Conservation (phyloP, 345 rosid species). For the Ceriops zippeliana region DNA sequence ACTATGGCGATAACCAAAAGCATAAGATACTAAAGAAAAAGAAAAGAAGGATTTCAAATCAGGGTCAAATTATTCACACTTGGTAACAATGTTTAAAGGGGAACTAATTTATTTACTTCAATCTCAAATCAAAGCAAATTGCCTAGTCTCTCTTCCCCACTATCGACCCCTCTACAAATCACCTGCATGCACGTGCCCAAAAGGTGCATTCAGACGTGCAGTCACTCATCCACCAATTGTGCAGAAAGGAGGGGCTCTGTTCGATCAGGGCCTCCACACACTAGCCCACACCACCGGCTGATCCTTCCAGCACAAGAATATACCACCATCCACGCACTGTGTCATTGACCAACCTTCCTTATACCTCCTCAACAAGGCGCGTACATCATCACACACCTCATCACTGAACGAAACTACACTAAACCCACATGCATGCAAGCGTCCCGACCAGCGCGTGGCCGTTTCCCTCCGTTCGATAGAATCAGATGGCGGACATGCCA, state of each 20-base stretch:
- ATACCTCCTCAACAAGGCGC: conserved; percentile 87
- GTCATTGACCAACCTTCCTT: conserved; percentile 88
- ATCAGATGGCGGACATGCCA: conserved; percentile 61
- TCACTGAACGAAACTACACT: conserved; percentile 54
- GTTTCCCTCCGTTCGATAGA: conserved; percentile 78
- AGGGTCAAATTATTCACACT: no score
- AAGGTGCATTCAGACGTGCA: conserved; percentile 45
- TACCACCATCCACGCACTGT: conserved; percentile 63
- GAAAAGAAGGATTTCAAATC: no score
- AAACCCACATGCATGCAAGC: conserved; percentile 57
- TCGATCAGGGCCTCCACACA: conserved; percentile 72
- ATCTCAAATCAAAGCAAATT: conserved; percentile 25
- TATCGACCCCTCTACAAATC: neutral
- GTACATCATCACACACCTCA: conserved; percentile 83
- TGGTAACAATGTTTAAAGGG: conserved; percentile 10
- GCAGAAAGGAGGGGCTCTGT: neutral
- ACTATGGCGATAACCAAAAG: no score
- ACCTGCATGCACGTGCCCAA: conserved; percentile 27
- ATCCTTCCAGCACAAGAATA: conserved; percentile 89
- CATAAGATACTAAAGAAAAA: no score
- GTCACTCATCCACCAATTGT: conserved; percentile 9
- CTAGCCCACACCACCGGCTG: conserved; percentile 96
- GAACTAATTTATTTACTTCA: conserved; percentile 18
- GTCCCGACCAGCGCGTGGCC: conserved; percentile 67
- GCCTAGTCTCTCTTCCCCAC: neutral